Base-by-base conservation (phyloP, 306 rosid genomes). In the Parietaria judaica region DNA sequence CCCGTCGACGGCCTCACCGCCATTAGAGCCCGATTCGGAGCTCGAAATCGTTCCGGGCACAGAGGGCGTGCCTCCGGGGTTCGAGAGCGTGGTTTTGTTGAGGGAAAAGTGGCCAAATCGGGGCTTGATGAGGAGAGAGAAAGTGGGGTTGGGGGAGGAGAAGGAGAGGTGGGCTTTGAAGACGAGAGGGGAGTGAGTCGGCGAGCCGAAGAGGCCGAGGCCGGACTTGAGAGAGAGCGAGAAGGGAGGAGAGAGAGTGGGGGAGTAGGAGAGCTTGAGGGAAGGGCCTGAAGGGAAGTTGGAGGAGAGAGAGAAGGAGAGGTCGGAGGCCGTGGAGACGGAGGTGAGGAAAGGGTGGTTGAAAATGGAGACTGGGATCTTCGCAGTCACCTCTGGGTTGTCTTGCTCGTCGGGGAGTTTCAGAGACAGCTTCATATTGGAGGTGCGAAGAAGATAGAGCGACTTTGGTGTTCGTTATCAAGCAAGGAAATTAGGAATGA, bases 221-320 rank as follows among this genome's bases (percentile, higher is more conserved):
- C 98, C 98, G 17, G 95, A 91, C 73, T 85, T 91, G 14, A 91
- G 83, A 57, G 89, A 81, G 51, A 91, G 75, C 61, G 95, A 83
- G 63, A 85, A 68, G 10, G 95, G 94, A 31, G 36, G 51, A 14
- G 70, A 38, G 60, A 11, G 41, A 34, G 76, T 64, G 69, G 90
- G 89, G 38, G 80, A 65, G 69, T 85, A 79, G 43, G 96, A 80
- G 52, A 82, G 59, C 58, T 55, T 70, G 70, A 79, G 44, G 16
- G 84, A 63, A 13, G 92, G 96, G 15, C 89, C 92, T 0, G 82
- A 70, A 5, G 72, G 53, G 80, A 84, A 87, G 48, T 66, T 79
- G 3, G 92, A 76, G 35, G 87, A 72, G 61, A 87, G 80, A 43
- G 96, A 83, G 68, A 88, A 83, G 14, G 83, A 71, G 63, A 88